These are phyloP conservation scores for Lindgomyces ingoldianus DNA, from an alignment of 495 filamentous ascomycete genomes.

Conservation along the genomic window DNA sequence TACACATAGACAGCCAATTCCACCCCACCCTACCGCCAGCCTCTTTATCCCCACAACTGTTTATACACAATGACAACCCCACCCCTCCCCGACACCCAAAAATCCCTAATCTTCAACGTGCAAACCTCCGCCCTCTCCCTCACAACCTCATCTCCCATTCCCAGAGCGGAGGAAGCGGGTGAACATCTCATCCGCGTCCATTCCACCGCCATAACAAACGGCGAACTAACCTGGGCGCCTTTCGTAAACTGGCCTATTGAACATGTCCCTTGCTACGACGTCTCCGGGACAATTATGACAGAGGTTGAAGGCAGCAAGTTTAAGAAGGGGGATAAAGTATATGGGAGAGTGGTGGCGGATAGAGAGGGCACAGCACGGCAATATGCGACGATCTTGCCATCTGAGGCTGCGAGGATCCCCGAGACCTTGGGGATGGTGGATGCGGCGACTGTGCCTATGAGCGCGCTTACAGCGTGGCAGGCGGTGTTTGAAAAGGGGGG, in stretches of 20 bases:
- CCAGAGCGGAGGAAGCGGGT: background rate
- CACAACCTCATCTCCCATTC: constrained; percentile 2
- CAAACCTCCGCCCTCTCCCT: constrained; percentile 17
- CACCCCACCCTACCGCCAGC: too few species aligned
- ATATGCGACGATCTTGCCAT: constrained; percentile 55
- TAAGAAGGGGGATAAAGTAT: constrained; percentile 55
- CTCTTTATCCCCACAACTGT: background rate
- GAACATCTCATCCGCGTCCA: constrained; percentile 64
- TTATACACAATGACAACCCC: constrained; percentile 4
- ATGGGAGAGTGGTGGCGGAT: constrained; percentile 51
- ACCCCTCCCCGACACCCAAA: constrained; percentile 17
- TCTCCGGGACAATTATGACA: constrained; percentile 57
- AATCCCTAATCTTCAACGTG: constrained; percentile 28
- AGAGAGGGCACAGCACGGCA: constrained; percentile 55
- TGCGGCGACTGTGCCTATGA: constrained; percentile 56
- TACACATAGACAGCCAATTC: too few species aligned
- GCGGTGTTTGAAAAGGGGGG: constrained; percentile 52
- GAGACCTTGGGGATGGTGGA: constrained; percentile 51
- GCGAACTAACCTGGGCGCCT: constrained; percentile 56
- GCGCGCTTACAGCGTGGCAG: constrained; percentile 60
- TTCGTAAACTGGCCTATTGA: constrained; percentile 45
- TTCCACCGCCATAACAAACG: constrained; percentile 59
- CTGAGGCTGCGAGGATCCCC: constrained; percentile 56
- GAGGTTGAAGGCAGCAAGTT: constrained; percentile 54
- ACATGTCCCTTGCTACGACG: constrained; percentile 58